Evolutionary conservation across 2,329 filamentous ascomycete genomes (phyloP), one percentile per base, ranked within the genome.

Genomic region (Penicillium verrucosum): DNA sequence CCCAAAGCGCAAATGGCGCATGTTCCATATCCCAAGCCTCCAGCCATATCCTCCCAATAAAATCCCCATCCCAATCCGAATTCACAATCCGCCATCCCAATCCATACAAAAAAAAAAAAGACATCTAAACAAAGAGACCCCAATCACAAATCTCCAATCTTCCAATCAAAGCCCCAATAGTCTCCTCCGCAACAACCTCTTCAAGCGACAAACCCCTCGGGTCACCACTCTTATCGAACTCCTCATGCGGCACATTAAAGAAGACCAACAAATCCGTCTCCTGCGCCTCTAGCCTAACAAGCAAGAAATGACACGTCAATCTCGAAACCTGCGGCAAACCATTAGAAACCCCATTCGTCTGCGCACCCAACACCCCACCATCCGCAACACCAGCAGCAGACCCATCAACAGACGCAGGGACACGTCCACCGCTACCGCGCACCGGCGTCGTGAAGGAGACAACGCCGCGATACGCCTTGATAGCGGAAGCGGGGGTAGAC

Each of bases 161-260:
- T 69, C 85, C 81, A 80, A 90, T 84, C 63, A 96, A 85, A 48
- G 64, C 69, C 27, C 53, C 61, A 46, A 78, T 58, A 25, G 70
- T 55, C 38, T 68, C 70, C 46, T 65, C 63, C 10, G 70, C 76
- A 46, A 71, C 42, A 66, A 77, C 85, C 69, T 88, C 85, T 70
- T 90, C 88, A 37, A 88, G 82, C 6, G 82, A 83, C 65, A 87
- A 82, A 50, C 86, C 87, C 66, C 90, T 86, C 61, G 89, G 76
- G 72, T 85, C 81, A 4, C 87, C 89, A 68, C 83, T 82, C 70
- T 83, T 86, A 16, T 86, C 86, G 55, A 93, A 84, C 32, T 90
- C 86, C 9, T 88, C 86, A 72, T 94, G 88, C 29, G 92, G 93
- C 46, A 96, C 89, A 74, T 96, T 97, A 69, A 96, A 85, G 40